These are phyloP conservation scores for Anaeromyces robustus DNA, from an alignment of 192 early-diverging fungal species.

Conservation along the genomic window DNA sequence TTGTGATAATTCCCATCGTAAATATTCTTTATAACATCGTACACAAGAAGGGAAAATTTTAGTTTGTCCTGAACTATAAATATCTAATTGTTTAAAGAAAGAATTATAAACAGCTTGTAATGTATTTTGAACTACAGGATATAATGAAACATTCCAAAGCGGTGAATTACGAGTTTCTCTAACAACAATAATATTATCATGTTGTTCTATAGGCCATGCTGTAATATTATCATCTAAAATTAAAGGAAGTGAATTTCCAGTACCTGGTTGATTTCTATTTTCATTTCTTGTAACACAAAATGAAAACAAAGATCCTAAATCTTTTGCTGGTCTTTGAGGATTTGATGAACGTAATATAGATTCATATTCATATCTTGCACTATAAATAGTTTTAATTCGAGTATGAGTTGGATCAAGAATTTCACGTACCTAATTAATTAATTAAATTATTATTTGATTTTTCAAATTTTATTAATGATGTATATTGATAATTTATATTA, in stretches of 20 bases:
- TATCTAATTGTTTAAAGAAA: slow-evolving; percentile 46
- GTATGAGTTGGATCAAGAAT: slow-evolving; percentile 43
- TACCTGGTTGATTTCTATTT: neutral
- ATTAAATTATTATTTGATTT: too few relatives aligned
- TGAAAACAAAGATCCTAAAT: slow-evolving; percentile 47
- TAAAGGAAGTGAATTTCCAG: slow-evolving; percentile 15
- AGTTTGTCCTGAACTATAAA: slow-evolving; percentile 5
- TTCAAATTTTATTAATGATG: too few relatives aligned
- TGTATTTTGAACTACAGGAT: slow-evolving; percentile 40
- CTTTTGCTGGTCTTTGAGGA: slow-evolving; percentile 43
- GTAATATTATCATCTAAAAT: slow-evolving; percentile 53
- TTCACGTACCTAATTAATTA: slow-evolving; percentile 4
- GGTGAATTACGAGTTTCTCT: slow-evolving; percentile 25
- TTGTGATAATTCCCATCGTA: neutral
- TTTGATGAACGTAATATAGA: slow-evolving; percentile 4
- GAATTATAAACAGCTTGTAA: slow-evolving; percentile 32
- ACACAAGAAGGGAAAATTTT: neutral
- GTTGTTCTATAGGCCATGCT: slow-evolving; percentile 61
- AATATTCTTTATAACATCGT: neutral
- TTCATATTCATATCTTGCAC: neutral
- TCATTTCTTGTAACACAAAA: slow-evolving; percentile 25
- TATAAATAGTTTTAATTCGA: slow-evolving; percentile 18
- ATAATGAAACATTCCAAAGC: slow-evolving; percentile 51
- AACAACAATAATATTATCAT: slow-evolving; percentile 61
- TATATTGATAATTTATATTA: too few relatives aligned